A percentile compares a stretch with the other conserved stretches of the same genome.
Conservation (phyloP, 2,329 filamentous ascomycete species). For the Colletotrichum costaricense region DNA sequence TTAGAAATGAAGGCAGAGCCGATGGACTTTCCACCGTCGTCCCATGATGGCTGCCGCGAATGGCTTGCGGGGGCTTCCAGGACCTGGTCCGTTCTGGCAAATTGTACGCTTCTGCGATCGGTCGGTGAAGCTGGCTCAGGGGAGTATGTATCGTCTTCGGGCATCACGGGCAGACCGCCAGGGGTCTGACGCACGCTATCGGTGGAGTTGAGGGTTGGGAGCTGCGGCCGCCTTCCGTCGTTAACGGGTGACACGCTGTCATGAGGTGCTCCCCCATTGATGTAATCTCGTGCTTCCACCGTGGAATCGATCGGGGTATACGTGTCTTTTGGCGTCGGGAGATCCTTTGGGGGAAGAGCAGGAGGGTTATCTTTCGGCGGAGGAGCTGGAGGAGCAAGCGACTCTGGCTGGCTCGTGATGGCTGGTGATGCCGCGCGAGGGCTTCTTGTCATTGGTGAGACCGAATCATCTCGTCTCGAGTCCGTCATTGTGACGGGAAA, state of each 20-base stretch:
- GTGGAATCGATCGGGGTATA: constrained; percentile 38
- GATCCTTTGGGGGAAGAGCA: constrained; percentile 27
- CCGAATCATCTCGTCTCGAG: constrained; percentile 38
- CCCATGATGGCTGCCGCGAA: constrained; percentile 73
- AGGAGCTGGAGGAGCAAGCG: constrained; percentile 21
- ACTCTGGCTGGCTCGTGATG: constrained; percentile 19
- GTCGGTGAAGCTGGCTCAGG: constrained; percentile 50
- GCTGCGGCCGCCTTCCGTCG: constrained; percentile 9
- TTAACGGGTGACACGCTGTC: constrained; percentile 42
- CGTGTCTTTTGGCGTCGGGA: constrained; percentile 29
- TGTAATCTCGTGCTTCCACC: constrained; percentile 48
- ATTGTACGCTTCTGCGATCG: constrained; percentile 77
- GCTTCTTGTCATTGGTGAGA: constrained; percentile 40
- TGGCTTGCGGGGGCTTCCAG: constrained; percentile 62
- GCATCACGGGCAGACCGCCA: constrained; percentile 29
- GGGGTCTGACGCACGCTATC: constrained; percentile 10
- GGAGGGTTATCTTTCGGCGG: constrained; percentile 32
- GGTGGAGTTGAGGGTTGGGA: constrained; percentile 35
- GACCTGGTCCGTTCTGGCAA: constrained; percentile 67
- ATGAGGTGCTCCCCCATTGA: constrained; percentile 50
- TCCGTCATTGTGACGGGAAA: constrained; percentile 30
- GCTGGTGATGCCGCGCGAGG: constrained; percentile 22
- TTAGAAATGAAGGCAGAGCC: constrained; percentile 80
- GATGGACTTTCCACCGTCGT: constrained; percentile 71
- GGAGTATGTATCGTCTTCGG: constrained; percentile 35